Evolutionary conservation across 345 rosid genomes (phyloP), one percentile per base, ranked within the genome.

Genomic region (Erodium maritimum): DNA sequence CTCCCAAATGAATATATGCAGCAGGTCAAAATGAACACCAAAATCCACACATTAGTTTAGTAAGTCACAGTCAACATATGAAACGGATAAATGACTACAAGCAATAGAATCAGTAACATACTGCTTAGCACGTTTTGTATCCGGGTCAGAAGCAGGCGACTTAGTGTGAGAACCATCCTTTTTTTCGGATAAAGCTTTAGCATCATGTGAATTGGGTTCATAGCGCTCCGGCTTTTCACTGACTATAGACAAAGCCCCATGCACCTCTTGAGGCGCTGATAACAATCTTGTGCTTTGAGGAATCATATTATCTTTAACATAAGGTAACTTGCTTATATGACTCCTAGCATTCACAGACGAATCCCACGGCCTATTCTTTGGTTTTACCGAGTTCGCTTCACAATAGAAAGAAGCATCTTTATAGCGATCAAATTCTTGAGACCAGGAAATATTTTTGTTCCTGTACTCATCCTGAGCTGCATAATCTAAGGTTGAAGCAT

Each of bases 391-490:
- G 74, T 62, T 77, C 34, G 64, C 65, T 65, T 87, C 95, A 65
- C 76, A 33, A 70, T 66, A 78, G 54, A 69, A 70, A 46, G 83
- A 21, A 67, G 78, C 71, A 71, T 80, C 88, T 61, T 61, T 75
- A 54, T 52, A 66, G 73, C 80, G 68, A 69, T 91, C 87, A 76
- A 69, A 70, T 23, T 88, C 96, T 46, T 75, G 89, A 67, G 82
- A 62, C 83, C 96, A 77, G 46, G 80, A 79, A 74, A 61, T 61
- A 65, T 69, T 77, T 70, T 73, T 78, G 46, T 71, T 71, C 57
- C 76, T 76, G 67, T 69, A 76, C 24, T 82, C 88, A 50, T 93
- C 91, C 48, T 79, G 93, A 61, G 77, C 76, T 46, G 81, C 72
- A 76, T 75, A 78, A 64, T 81, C 85, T 16, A 75, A 59, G 67